Base-by-base conservation (phyloP, 306 rosid species). In the Trichosanthes truncata region DNA sequence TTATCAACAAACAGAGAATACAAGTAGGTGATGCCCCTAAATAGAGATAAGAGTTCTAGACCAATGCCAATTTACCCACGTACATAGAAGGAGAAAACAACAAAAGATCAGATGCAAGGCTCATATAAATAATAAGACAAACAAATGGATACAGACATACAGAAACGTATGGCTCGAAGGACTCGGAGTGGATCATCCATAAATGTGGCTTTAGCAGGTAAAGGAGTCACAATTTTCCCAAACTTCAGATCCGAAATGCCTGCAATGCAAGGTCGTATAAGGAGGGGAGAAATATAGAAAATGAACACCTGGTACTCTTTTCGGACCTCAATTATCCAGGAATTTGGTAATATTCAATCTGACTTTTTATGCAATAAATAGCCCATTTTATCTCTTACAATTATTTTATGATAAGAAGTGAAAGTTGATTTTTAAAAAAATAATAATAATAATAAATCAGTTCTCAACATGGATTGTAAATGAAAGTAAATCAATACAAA, bases 141-240 rank as follows among this genome's bases (percentile, higher is more conserved):
- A 71, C 6, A 21, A 43, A 43, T 43, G 4, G 21, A 71, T 23
- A 55, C 18, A 57, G 59, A 60, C 53, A 14, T 89, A 95, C 97
- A 93, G 81, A 95, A 95, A 40, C 98, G 92, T 86, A 95, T 90
- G 78, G 98, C 97, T 78, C 98, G 89, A 80, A 92, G 96, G 83
- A 92, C 98, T 80, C 97, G 90, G 48, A 95, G 87, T 7, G 97
- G 97, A 85, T 95, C 97, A 82, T 95, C 97, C 90, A 92, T 85
- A 88, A 95, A 95, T 53, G 98, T 95, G 77, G 81, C 85, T 83
- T 90, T 89, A 5, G 98, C 87, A 41, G 93, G 93, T 85, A 91
- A 85, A 76, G 98, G 98, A 76, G 98, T 95, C 81, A 91, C 97
- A 81, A 92, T 91, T 87, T 79, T 91, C 81, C 98, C 97, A 68